Conservation (phyloP, 495 filamentous ascomycete species). For the Penicillium cataractarum region DNA sequence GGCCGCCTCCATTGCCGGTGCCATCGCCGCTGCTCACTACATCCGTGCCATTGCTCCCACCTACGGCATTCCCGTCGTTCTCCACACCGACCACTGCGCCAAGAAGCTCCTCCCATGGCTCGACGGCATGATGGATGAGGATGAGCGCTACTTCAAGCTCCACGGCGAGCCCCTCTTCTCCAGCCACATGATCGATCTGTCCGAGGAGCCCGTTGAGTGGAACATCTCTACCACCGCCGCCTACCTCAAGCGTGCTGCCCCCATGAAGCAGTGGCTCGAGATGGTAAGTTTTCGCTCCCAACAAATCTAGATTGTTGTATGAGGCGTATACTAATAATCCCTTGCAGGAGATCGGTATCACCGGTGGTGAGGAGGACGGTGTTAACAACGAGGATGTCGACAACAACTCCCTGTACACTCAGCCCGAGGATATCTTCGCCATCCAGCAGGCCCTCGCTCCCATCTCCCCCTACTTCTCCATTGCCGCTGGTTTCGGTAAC, state of each 20-base stretch:
- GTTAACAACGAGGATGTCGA: conserved; percentile 74
- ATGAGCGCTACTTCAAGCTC: conserved; percentile 91
- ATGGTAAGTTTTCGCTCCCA: conserved; percentile 81
- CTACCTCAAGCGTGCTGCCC: conserved; percentile 87
- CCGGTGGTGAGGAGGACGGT: conserved; percentile 95
- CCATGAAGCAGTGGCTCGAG: conserved; percentile 98
- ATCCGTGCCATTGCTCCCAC: conserved; percentile 84
- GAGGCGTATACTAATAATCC: conserved; percentile 4
- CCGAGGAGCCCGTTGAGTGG: conserved; percentile 81
- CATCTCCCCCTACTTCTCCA: conserved; percentile 93
- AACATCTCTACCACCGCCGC: conserved; percentile 91
- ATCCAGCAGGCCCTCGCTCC: conserved; percentile 81
- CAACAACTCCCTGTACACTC: conserved; percentile 96
- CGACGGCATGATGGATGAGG: conserved; percentile 90
- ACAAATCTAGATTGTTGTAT: too few relatives aligned
- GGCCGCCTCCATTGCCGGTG: conserved; percentile 83
- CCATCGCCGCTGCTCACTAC: conserved; percentile 89
- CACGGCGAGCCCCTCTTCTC: conserved; percentile 93
- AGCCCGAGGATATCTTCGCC: conserved; percentile 90
- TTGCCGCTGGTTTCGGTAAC: conserved; percentile 98
- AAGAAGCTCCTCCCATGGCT: conserved; percentile 96
- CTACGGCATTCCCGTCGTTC: conserved; percentile 89
- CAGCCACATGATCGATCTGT: conserved; percentile 96
- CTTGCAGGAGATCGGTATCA: conserved; percentile 80
- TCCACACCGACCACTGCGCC: conserved; percentile 93